phyloP scores from a whole-genome alignment of 768 basidiomycete species.

The Boletellus sp. region DNA sequence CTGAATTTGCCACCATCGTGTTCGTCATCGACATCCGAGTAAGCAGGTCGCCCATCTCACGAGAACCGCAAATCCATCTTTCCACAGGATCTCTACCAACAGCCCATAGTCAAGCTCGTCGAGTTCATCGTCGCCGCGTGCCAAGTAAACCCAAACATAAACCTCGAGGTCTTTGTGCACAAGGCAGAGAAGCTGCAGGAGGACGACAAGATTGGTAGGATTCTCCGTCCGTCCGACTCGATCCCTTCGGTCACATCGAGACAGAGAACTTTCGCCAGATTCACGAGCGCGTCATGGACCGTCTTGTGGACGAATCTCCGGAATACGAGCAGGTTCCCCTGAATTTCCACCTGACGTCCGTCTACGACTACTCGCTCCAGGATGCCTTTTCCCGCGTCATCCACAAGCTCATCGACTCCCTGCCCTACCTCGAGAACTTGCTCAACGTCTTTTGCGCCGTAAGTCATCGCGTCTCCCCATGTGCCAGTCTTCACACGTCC shows the following conservation, averaged over 20 bases:
- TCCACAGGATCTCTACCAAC: constrained; percentile 73
- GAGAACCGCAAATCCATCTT: constrained; percentile 1
- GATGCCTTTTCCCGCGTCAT: constrained; percentile 90
- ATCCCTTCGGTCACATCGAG: constrained; percentile 1
- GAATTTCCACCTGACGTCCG: constrained; percentile 88
- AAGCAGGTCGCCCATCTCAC: constrained; percentile 18
- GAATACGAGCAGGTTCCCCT: constrained; percentile 77
- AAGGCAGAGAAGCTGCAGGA: constrained; percentile 91
- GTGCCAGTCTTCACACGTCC: background rate
- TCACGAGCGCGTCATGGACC: constrained; percentile 80
- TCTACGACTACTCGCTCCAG: constrained; percentile 88
- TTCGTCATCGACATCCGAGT: constrained; percentile 96
- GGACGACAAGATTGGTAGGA: constrained; percentile 83
- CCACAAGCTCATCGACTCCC: constrained; percentile 79
- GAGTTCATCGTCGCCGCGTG: constrained; percentile 78
- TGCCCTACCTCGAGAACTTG: constrained; percentile 83
- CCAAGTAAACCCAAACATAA: constrained; percentile 68
- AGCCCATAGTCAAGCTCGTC: constrained; percentile 77
- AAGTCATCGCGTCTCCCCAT: constrained; percentile 15
- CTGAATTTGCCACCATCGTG: constrained; percentile 79
- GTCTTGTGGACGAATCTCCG: constrained; percentile 69
- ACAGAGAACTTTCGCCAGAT: constrained; percentile 90
- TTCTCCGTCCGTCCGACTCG: background rate
- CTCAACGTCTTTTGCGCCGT: constrained; percentile 84
- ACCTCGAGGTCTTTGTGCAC: constrained; percentile 91